Base-by-base conservation (phyloP, 768 basidiomycete species). In the Pleurotus eryngii region DNA sequence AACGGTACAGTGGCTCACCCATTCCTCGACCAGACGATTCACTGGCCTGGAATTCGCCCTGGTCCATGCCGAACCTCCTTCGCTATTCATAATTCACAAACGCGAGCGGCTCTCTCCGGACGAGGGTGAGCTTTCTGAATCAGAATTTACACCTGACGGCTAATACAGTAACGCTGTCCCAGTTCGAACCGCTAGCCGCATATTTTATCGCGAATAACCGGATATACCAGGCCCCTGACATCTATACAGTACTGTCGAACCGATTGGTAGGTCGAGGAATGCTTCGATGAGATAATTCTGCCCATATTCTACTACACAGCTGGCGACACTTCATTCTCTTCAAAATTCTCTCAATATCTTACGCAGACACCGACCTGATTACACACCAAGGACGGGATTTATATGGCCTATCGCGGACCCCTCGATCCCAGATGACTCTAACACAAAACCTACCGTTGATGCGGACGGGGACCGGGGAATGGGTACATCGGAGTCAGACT, bases 181-280 rank as follows among this genome's bases (percentile, higher is more conserved):
- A 94, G 93, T 88, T 47, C 80, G 79, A 58, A 58, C 87, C 92
- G 3, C 72, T 94, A 59, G 89, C 87, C 15, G 87, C 86, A 7
- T 95, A 93, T 70, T 95, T 93, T 67, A 84, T 95, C 65, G 82
- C 92, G 74, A 87, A 94, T 72, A 90, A 89, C 67, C 85, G 90
- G 60, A 92, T 95, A 60, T 95, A 95, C 67, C 90, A 91, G 67
- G 84, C 90, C 0, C 93, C 93, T 8, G 88, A 92, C 62, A 74
- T 95, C 35, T 93, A 95, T 66, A 85, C 86, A 8, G 79, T 95
- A 2, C 74, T 95, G 42, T 92, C 92, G 49, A 92, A 91, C 64
- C 85, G 93, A 62, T 72, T 95, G 64, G 92, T 92, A 67, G 37
- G 51, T 42, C 18, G 12, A 40, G 65, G 79, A 64, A 20, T 57